Conservation (phyloP, 495 filamentous ascomycete species). For the Cudoniella acicularis region DNA sequence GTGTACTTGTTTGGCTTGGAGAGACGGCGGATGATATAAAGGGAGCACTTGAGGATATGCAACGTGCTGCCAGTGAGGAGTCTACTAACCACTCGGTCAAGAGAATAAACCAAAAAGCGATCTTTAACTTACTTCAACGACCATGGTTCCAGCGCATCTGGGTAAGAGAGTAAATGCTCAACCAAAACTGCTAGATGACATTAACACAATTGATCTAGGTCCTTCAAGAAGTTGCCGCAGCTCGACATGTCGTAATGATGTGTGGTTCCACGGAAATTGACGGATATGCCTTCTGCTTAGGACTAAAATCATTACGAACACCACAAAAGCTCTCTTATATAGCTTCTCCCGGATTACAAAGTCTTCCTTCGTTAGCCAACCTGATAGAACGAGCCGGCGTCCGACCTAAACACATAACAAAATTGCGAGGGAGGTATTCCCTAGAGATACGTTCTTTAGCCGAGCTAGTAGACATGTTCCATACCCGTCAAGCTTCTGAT, state of each 20-base stretch:
- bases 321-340: no score
- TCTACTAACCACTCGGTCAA: constrained; percentile 3
- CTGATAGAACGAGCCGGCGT: constrained; percentile 28
- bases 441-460: constrained; percentile 23
- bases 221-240: constrained; percentile 32
- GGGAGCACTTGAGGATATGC: constrained; percentile 20
- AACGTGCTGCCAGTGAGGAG: constrained; percentile 5
- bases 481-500: constrained; percentile 27
- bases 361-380: constrained; percentile 24
- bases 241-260: constrained; percentile 25
- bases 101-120: no score
- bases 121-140: constrained; percentile 21
- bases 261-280: constrained; percentile 27
- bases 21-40: constrained; percentile 28
- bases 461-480: no score
- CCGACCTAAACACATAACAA: constrained; percentile 19
- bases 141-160: constrained; percentile 31
- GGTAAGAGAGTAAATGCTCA: constrained; percentile 23
- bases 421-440: constrained; percentile 14
- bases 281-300: constrained; percentile 21
- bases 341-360: constrained; percentile 7
- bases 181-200: constrained; percentile 3
- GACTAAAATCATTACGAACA: constrained; percentile 12
- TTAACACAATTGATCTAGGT: constrained; percentile 22
- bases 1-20: constrained; percentile 35